Evolutionary conservation across 2,329 filamentous ascomycete genomes (phyloP).

Genomic region (Fusarium scirpi): DNA sequence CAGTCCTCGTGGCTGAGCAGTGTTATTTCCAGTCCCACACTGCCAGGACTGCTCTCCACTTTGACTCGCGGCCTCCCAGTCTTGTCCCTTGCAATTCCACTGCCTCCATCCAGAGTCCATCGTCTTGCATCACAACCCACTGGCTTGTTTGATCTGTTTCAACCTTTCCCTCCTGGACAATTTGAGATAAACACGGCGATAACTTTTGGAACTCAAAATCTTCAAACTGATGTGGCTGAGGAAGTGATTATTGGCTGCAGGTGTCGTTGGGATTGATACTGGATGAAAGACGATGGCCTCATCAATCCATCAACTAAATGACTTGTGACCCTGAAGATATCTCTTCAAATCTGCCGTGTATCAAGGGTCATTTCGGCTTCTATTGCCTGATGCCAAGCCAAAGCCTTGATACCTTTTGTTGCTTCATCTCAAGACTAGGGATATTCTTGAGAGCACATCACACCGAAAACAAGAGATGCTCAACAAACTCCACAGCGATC

Average conservation of each 20-base stretch:
- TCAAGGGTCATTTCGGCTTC: neutral
- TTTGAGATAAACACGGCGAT: conserved; percentile 1
- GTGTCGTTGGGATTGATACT: neutral
- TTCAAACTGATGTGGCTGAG: conserved; percentile 5
- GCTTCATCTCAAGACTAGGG: neutral
- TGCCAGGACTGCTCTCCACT: conserved; percentile 17
- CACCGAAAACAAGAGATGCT: conserved; percentile 3
- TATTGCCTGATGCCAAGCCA: neutral
- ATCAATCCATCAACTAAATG: neutral
- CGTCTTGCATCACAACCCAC: conserved; percentile 32
- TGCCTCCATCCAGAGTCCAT: conserved; percentile 9
- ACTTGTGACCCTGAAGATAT: neutral
- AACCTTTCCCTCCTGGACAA: conserved; percentile 19
- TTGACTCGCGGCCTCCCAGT: conserved; percentile 42
- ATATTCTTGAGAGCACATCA: neutral
- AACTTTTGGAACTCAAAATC: neutral
- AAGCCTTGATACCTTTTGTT: neutral
- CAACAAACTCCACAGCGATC: conserved; percentile 31
- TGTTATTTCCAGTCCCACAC: conserved; percentile 32
- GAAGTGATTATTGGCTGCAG: neutral
- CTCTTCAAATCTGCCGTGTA: neutral
- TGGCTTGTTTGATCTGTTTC: conserved; percentile 27
- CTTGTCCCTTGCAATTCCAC: conserved; percentile 39
- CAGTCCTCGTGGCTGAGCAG: conserved; percentile 32
- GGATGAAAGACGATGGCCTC: neutral